phyloP scores from a whole-genome alignment of 331 rosid genomes.

The Quercus lobata region DNA sequence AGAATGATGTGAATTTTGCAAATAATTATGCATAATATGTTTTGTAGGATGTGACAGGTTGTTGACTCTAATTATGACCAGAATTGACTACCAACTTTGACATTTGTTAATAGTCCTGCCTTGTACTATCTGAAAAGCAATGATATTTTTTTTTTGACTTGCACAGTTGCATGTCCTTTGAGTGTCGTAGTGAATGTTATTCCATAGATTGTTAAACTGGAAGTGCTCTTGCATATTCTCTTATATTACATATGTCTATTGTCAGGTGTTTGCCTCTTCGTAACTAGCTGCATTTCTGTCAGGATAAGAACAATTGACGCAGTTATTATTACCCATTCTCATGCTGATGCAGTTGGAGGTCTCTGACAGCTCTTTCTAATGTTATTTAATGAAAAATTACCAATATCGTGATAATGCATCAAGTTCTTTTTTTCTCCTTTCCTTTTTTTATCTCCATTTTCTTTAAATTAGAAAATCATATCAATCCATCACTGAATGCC shows the following conservation, averaged over 20 bases:
- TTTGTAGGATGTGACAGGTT: neutral
- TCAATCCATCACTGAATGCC: neutral
- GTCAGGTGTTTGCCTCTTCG: slow-evolving; percentile 23
- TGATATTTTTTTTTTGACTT: neutral
- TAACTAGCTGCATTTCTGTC: slow-evolving; percentile 64
- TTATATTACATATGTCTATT: slow-evolving; percentile 17
- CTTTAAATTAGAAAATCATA: neutral
- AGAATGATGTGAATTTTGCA: neutral
- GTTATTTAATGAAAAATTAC: slow-evolving; percentile 10
- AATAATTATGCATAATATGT: neutral
- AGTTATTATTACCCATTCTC: slow-evolving; percentile 91
- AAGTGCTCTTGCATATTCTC: slow-evolving; percentile 14
- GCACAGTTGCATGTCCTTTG: neutral
- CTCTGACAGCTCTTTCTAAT: slow-evolving; percentile 43
- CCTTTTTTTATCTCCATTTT: neutral
- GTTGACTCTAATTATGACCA: neutral
- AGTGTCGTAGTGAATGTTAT: neutral
- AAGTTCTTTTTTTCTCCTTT: neutral
- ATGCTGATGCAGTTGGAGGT: slow-evolving; percentile 99
- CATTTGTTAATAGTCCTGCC: neutral
- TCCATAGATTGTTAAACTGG: neutral
- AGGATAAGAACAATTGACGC: slow-evolving; percentile 97
- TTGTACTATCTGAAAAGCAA: neutral
- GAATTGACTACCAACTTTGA: neutral
- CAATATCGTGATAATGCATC: neutral